Evolutionary conservation across 176 grass and related monocot genomes (phyloP), one percentile per base, ranked within the genome.

Genomic region (Phyllostachys edulis): DNA sequence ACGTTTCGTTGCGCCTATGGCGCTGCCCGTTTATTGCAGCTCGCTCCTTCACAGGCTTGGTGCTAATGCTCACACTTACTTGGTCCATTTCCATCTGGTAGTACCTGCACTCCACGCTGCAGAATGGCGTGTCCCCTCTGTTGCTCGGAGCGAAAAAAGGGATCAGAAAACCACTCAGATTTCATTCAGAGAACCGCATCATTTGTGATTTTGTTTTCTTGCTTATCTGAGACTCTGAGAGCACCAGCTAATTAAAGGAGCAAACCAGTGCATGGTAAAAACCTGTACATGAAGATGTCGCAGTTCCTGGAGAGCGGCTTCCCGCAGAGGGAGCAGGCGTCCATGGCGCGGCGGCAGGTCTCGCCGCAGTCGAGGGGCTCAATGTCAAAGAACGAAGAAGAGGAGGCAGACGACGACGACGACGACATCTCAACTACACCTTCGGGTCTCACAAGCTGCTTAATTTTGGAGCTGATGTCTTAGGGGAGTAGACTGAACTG

Each of bases 211-310:
- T 24, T 42, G 69, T 71, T 26, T 1, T 0, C 57, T 4, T 0
- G 20, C 55, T 57, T 57, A n/a, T 57, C 21, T 57, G 21, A 23
- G 55, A 56, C 15, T 32, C 66, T 40, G 8, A 69, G 29, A 59
- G 5, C 26, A 17, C 11, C 7, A 49, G 51, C 1, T 20, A 24
- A 27, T 17, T 23, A 9, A 18, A 85, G 16, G 17, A 39, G 27
- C 15, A 63, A 15, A n/a, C 24, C 7, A 2, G 14, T 3, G 4
- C 21, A 10, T 1, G 2, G 0, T 5, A 50, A 77, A 5, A 26
- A 93, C 91, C 88, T 90, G 78, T 93, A 93, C 85, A 93, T 93
- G 67, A 88, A 93, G 77, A 93, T 79, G 67, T 93, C 91, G 66
- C 63, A 0, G 72, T 93, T 73, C 32, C 12, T 14, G 4, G 81